These are phyloP conservation scores for Exserohilum turcica DNA, from an alignment of 2,329 filamentous ascomycete species.

Conservation along the genomic window DNA sequence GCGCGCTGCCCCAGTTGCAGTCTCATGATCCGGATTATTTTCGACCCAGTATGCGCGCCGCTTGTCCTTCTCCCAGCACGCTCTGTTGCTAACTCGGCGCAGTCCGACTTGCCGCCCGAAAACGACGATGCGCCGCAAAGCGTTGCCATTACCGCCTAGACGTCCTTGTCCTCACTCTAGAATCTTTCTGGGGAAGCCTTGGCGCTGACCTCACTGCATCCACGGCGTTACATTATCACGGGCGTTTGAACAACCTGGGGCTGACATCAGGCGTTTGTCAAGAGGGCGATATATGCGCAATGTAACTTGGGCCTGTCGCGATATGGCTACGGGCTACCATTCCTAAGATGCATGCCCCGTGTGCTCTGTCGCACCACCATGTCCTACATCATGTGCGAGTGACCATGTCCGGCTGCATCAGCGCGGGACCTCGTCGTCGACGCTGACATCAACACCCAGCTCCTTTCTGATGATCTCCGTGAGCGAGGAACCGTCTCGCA, in stretches of 20 bases:
- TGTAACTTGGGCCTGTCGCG: neutral
- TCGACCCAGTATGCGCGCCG: conserved; percentile 69
- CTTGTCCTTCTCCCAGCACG: neutral
- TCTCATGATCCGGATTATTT: conserved; percentile 94
- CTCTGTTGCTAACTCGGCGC: conserved; percentile 6
- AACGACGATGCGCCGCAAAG: conserved; percentile 30
- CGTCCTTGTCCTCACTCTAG: neutral
- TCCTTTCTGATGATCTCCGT: conserved; percentile 75
- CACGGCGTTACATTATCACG: conserved; percentile 21
- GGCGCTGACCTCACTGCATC: neutral
- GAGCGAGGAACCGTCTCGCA: conserved; percentile 79
- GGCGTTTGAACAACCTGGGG: conserved; percentile 16
- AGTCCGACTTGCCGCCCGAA: conserved; percentile 42
- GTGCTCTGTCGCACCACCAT: neutral
- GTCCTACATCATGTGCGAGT: neutral
- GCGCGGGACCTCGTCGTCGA: conserved; percentile 40
- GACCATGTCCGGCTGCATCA: conserved; percentile 17
- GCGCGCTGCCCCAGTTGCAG: conserved; percentile 98
- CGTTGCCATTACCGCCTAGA: conserved; percentile 35
- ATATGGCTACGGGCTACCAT: conserved; percentile 8
- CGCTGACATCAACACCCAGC: conserved; percentile 65
- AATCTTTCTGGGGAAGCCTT: neutral
- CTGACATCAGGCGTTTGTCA: conserved; percentile 5
- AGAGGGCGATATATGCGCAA: conserved; percentile 1
- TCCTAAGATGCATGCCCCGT: neutral